Evolutionary conservation across 2,329 filamentous ascomycete species (phyloP), one percentile per base, ranked within the genome.

Genomic region (Colletotrichum tabaci): DNA sequence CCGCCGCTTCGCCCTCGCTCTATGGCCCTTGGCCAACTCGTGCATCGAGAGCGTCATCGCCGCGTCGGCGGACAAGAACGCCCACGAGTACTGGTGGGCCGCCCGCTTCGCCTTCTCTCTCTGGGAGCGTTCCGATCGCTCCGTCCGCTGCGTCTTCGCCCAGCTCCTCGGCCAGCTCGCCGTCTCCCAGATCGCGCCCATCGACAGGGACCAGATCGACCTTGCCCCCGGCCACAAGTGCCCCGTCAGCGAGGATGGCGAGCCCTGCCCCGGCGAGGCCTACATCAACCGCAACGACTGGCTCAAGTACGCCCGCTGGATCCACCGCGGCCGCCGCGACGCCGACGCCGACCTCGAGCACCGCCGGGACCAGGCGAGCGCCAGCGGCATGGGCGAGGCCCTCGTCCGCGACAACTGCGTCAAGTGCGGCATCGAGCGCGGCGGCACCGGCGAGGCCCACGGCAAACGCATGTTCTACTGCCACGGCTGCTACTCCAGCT

Each of bases 21-120:
- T 74, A 18, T 74, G 73, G 73, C 71, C 71, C 21, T 73, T 55
- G 26, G 66, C 66, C 53, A 74, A 74, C 53, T 74, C 72, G 2
- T 50, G 47, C 23, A 42, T 73, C 7, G 40, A 64, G 35, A n/a
- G 26, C 7, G 46, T 74, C 66, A 15, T 71, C 35, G 13, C 40
- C 42, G 16, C n/a, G 3, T 57, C 70, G 10, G 16, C 47, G 2
- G 61, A 60, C 53, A 50, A 55, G 35, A 35, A 58, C 10, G 67
- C 71, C 60, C 35, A 61, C 44, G 23, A 63, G 6, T 62, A 67
- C 35, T 74, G 73, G 73, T 66, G 58, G 66, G 40, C 62, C 18
- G 53, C 57, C 23, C 70, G 73, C n/a, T 55, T 55, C n/a, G 66
- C 70, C 13, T 74, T 74, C 18, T 56, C 61, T 2, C 42, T 74